A percentile compares a stretch with the other conserved stretches of the same genome.
Evolutionary conservation across 2,329 filamentous ascomycete species (phyloP).

Genomic region (Meredithiella fracta): DNA sequence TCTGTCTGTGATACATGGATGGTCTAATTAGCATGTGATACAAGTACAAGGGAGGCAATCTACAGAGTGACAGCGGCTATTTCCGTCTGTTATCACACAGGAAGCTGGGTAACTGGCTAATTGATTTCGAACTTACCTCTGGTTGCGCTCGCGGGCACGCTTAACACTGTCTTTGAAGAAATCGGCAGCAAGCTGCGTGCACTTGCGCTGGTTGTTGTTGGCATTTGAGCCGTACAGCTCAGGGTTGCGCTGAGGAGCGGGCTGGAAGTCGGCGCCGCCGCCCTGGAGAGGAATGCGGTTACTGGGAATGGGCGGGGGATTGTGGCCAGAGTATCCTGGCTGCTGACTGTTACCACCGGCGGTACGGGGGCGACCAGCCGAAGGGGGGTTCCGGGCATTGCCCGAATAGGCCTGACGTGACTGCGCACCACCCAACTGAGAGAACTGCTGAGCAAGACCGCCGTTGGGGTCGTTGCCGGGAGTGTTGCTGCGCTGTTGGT

Average conservation of each 20-base stretch:
- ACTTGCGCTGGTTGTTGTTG: conserved; percentile 56
- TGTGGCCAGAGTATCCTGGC: conserved; percentile 48
- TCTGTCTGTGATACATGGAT: conserved; percentile 45
- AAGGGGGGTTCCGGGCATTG: conserved; percentile 50
- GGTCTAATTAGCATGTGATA: conserved; percentile 5
- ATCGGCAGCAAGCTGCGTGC: conserved; percentile 56
- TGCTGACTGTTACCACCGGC: conserved; percentile 53
- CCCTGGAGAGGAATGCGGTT: conserved; percentile 26
- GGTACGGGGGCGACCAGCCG: conserved; percentile 61
- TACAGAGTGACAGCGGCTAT: neutral
- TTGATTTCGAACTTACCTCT: conserved; percentile 43
- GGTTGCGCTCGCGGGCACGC: conserved; percentile 83
- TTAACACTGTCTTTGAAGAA: conserved; percentile 99
- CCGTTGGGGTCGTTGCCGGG: conserved; percentile 70
- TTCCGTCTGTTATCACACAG: neutral
- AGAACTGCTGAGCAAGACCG: conserved; percentile 87
- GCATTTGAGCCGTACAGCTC: conserved; percentile 53
- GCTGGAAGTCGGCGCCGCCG: conserved; percentile 56
- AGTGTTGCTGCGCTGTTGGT: conserved; percentile 39
- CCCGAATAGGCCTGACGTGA: conserved; percentile 43
- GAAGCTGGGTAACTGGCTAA: neutral
- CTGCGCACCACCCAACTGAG: conserved; percentile 64
- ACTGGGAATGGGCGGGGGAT: conserved; percentile 46
- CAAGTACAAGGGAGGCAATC: neutral
- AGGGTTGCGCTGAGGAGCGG: conserved; percentile 70